Conservation (phyloP, 2,329 filamentous ascomycete genomes). For the Penicillium sp. region DNA sequence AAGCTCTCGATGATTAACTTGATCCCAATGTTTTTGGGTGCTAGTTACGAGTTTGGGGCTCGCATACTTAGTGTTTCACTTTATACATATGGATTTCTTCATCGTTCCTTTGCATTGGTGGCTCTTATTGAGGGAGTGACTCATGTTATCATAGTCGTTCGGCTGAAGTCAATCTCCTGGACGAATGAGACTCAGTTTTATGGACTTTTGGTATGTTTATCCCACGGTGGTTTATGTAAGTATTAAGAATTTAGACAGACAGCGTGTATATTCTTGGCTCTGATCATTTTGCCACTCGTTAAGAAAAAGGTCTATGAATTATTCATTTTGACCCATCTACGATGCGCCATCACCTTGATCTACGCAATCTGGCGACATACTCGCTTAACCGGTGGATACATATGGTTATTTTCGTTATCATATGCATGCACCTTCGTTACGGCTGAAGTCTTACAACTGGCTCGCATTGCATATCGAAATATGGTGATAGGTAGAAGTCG, state of each 20-base stretch:
- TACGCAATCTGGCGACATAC: constrained; percentile 16
- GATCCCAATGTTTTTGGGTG: constrained; percentile 14
- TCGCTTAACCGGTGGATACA: not conserved
- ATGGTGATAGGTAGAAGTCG: constrained; percentile 3
- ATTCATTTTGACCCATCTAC: constrained; percentile 14
- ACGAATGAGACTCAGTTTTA: constrained; percentile 10
- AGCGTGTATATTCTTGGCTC: constrained; percentile 11
- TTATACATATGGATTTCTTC: constrained; percentile 11
- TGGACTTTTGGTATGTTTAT: constrained; percentile 13
- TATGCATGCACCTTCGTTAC: not conserved
- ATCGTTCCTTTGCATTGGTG: constrained; percentile 10
- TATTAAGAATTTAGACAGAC: not conserved
- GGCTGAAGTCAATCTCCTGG: constrained; percentile 5
- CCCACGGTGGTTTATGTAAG: not conserved
- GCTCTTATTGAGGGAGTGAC: constrained; percentile 12
- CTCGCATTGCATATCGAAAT: constrained; percentile 7
- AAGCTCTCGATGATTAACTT: constrained; percentile 17
- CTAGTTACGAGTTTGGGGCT: constrained; percentile 15
- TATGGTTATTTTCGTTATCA: constrained; percentile 3
- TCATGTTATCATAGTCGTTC: constrained; percentile 10
- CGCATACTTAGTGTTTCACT: constrained; percentile 14
- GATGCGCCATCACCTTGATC: constrained; percentile 8
- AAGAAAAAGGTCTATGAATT: constrained; percentile 19
- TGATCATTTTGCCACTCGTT: constrained; percentile 12
- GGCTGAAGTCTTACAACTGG: not conserved